Base-by-base conservation (phyloP, 371 early-diverging fungal genomes). In the Rhizopus microsporus region DNA sequence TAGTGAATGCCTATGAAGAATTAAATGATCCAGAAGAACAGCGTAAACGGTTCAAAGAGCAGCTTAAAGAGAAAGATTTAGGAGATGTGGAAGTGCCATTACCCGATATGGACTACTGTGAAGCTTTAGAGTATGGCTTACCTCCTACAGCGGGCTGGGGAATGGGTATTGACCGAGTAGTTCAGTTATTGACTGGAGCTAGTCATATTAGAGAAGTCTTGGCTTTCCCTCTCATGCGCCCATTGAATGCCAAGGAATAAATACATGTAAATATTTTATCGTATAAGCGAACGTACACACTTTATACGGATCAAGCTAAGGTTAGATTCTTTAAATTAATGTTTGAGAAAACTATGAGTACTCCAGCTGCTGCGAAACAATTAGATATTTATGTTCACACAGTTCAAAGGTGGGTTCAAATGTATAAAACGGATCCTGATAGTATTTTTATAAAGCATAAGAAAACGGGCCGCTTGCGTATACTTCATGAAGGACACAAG, bases 111-210 rank as follows among this genome's bases (percentile, higher is more conserved):
- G 90, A 86, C 9, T 99, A 96, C 60, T 93, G 93, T 68, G 80
- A 83, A 13, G 96, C 96, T 12, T 75, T 99, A 5, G 98, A 98
- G 65, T 96, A 92, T 69, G 99, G 93, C 0, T 75, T 99, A 15
- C 97, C 99, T 4, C 99, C 99, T 23, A 98, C 99, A 8, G 98
- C 87, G 23, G 99, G 99, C 7, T 99, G 97, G 96, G 99, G 99
- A 3, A 89, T 99, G 80, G 99, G 99, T 12, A 82, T 99, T 7
- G 99, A 99, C 75, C 84, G 99, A 30, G 82, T 99, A 4, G 80
- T 87, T 17, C 95, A 96, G 79, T 81, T 97, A 53, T 63, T 99
- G 66, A 89, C 96, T 6, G 90, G 89, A 47, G 84, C 90, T 32
- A 67, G 78, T 5, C 93, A 95, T 67, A 93, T 99, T 42, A 82